Evolutionary conservation across 352 stramenopile species (phyloP), one percentile per base, ranked within the genome.

Genomic region (Phytophthora citrophthora): DNA sequence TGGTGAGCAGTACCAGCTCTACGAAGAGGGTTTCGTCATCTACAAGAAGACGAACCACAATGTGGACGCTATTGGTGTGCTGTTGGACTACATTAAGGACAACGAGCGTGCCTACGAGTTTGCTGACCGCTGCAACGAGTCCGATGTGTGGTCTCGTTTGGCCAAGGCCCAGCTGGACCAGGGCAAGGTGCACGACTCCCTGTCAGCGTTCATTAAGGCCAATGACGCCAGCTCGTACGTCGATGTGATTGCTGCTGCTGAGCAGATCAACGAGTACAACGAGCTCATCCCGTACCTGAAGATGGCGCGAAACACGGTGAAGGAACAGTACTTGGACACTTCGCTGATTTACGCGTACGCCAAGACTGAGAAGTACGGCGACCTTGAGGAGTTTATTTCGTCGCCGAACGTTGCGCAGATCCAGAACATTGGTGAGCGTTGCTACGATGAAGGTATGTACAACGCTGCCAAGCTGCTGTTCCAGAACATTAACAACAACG

Each of bases 401-500:
- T 95, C 96, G 18, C 98, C 98, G 15, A 99, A 99, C 86, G 96
- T 99, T 43, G 96, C 98, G 15, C 98, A 99, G 73, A 99, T 99
- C 70, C 97, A 99, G 85, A 95, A 90, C 70, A 99, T 99, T 76
- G 97, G 97, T 62, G 97, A 99, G 65, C 91, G 97, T 41, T 98
- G 96, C 57, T 99, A 99, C 76, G 88, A 97, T 56, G 97, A 99
- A 84, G 96, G 95, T 52, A 96, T 99, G 73, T 99, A 99, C 84
- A 95, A 99, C 63, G 97, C 98, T 36, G 97, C 97, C 3, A 99
- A 99, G 80, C 83, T 99, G 53, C 74, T 99, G 40, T 99, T 99
- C 84, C 94, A 97, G 70, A 99, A 98, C 77, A 99, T 99, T 80
- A 99, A 99, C 91, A 99, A 99, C 91, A 99, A 99, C 80, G 98